Conservation (phyloP, 768 basidiomycete species). For the Tulasnella sp. region DNA sequence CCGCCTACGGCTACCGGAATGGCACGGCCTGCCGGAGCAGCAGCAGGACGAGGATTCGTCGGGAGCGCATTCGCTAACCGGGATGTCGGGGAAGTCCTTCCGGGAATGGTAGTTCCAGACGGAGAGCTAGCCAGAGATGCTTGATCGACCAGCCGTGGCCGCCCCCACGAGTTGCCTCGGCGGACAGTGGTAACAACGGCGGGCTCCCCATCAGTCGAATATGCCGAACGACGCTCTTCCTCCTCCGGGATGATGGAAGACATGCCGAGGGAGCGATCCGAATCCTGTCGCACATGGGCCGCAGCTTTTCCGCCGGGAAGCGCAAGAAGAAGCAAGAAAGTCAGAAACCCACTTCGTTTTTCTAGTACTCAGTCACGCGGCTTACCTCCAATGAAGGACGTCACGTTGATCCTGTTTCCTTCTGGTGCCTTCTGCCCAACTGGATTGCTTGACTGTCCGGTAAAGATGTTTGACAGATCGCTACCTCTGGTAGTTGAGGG, state of each 20-base stretch:
- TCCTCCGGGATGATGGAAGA: conserved; percentile 17
- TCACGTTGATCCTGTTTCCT: conserved; percentile 49
- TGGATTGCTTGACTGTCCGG: not conserved
- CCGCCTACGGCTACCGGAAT: not conserved
- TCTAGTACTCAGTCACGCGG: not conserved
- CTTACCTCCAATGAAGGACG: conserved; percentile 68
- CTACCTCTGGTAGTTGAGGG: conserved; percentile 26
- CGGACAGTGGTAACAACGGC: not conserved
- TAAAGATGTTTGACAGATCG: conserved; percentile 36
- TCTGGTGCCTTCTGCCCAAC: conserved; percentile 26
- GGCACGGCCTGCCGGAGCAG: not conserved
- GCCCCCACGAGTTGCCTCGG: not conserved
- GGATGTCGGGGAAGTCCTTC: conserved; percentile 3
- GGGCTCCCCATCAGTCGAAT: conserved; percentile 14
- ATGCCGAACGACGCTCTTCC: conserved; percentile 17
- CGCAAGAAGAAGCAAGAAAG: not conserved
- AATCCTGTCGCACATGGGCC: conserved; percentile 9
- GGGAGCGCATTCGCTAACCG: conserved; percentile 19
- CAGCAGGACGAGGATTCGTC: not conserved
- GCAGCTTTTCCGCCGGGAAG: not conserved
- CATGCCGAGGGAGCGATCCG: not conserved
- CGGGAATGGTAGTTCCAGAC: not conserved
- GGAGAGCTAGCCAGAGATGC: conserved; percentile 7
- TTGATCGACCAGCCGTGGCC: conserved; percentile 1
- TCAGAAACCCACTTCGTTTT: not conserved